These are phyloP conservation scores for Aspergillus fumigatiaffinis DNA, from an alignment of 2,329 filamentous ascomycete species.

Conservation along the genomic window DNA sequence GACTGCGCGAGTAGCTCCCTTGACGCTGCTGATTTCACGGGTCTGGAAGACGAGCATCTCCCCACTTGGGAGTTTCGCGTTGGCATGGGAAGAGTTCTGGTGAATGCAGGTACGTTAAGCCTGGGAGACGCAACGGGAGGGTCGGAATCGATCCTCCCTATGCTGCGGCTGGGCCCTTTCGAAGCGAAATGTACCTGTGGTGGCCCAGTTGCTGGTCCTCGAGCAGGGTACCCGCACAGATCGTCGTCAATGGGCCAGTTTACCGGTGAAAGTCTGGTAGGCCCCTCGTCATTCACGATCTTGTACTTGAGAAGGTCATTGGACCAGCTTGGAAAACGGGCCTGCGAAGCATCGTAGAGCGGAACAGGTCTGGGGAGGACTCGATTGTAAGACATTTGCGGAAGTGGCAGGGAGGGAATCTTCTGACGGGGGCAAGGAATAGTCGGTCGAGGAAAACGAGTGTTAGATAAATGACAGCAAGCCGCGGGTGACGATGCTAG, in stretches of 20 bases:
- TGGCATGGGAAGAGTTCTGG: constrained; percentile 20
- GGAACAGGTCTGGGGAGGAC: constrained; percentile 42
- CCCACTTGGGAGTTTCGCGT: constrained; percentile 22
- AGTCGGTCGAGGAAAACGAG: too few species aligned
- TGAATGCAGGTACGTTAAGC: constrained; percentile 12
- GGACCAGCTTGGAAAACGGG: constrained; percentile 27
- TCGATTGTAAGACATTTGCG: constrained; percentile 47
- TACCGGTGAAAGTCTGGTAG: constrained; percentile 16
- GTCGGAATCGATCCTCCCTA: constrained; percentile 17
- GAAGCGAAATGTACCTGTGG: constrained; percentile 25
- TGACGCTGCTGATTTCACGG: constrained; percentile 30
- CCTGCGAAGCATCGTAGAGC: constrained; percentile 35
- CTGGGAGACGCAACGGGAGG: constrained; percentile 13
- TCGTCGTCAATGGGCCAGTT: constrained; percentile 14
- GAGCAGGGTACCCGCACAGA: constrained; percentile 9
- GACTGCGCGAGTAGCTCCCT: constrained; percentile 50
- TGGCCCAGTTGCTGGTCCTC: constrained; percentile 19
- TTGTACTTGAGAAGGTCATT: constrained; percentile 40
- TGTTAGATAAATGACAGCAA: too few species aligned
- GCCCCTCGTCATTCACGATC: constrained; percentile 35
- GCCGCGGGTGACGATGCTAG: constrained; percentile 2
- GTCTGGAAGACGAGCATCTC: constrained; percentile 31
- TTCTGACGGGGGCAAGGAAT: too few species aligned
- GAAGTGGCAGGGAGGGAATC: constrained; percentile 10
- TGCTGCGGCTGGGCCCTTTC: constrained; percentile 20